Conservation (phyloP, 805 yeast species). For the Candida ortonii region DNA sequence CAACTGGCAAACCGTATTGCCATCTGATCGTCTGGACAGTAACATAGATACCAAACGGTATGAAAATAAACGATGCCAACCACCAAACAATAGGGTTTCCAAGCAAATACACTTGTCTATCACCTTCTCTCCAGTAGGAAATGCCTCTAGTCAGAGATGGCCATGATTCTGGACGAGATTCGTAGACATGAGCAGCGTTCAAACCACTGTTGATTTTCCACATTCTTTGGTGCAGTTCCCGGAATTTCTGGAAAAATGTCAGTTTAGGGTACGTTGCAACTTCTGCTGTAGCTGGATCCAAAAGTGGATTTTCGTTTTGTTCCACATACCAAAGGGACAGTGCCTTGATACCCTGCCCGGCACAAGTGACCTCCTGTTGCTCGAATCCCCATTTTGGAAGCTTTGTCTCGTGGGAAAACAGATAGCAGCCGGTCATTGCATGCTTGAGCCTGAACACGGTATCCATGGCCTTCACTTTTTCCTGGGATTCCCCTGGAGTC, state of each 20-base stretch:
- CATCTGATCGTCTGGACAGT: conserved; percentile 52
- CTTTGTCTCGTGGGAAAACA: conserved; percentile 72
- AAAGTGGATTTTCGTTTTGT: conserved; percentile 52
- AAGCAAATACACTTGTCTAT: conserved; percentile 57
- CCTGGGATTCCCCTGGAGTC: conserved; percentile 49
- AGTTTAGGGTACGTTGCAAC: conserved; percentile 52
- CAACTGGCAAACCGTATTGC: conserved; percentile 53
- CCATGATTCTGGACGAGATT: conserved; percentile 72
- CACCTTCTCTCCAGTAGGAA: conserved; percentile 68
- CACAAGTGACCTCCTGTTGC: conserved; percentile 83
- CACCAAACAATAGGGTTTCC: conserved; percentile 86
- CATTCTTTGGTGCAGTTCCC: conserved; percentile 70
- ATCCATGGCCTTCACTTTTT: conserved; percentile 59
- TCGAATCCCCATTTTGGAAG: conserved; percentile 82
- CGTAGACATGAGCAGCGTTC: conserved; percentile 67
- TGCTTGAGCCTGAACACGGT: conserved; percentile 73
- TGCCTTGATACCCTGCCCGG: conserved; percentile 60
- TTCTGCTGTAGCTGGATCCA: conserved; percentile 41
- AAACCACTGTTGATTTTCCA: conserved; percentile 73
- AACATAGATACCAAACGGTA: conserved; percentile 47
- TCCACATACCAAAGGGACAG: conserved; percentile 74
- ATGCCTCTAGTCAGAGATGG: conserved; percentile 75
- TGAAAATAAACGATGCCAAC: conserved; percentile 54
- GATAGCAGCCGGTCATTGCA: conserved; percentile 74
- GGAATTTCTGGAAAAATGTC: conserved; percentile 55